Base-by-base conservation (phyloP, 2,329 filamentous ascomycete species). In the Alternaria ethzedia region DNA sequence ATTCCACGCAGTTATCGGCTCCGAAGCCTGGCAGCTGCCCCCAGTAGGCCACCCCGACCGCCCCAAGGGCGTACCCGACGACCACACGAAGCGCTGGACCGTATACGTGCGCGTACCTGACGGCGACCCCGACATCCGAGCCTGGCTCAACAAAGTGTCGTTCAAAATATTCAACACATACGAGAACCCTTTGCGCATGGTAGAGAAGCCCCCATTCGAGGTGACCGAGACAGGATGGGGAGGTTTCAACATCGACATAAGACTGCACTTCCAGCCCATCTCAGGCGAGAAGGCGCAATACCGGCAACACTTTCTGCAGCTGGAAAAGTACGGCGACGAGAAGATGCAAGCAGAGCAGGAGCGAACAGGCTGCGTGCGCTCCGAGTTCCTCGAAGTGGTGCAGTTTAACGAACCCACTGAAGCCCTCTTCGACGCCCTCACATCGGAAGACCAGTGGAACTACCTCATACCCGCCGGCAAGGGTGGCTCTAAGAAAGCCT, bases 121-220 rank as follows among this genome's bases (percentile, higher is more conserved):
- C 74, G 92, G 93, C 79, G 92, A 93, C 64, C 84, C 84, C 0
- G 93, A 97, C 77, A 91, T 98, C 70, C 94, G 92, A 26, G 96
- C 97, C 81, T 99, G 96, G 94, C 86, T 98, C 70, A 93, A 95
- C 62, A 95, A 97, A 74, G 95, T 99, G 1, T 94, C 97, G 79
- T 99, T 99, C 83, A 98, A 98, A 81, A 88, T 99, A 15, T 95
- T 97, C 85, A 94, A 98, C 81, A 97, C 95, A 10, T 98, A 97
- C 79, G 90, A 93, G 26, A 97, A 97, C 80, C 92, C 92, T 61
- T 87, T 96, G 21, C 91, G 96, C 71, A 97, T 75, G 30, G 77
- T 75, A 67, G 94, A 97, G 75, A 88, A 88, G 64, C 88, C 92
- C 75, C 94, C 85, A 11, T 99, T 97, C 75, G 85, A 93, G 75